Evolutionary conservation across 2,329 filamentous ascomycete genomes (phyloP).

Genomic region (Xylaria hypoxylon): DNA sequence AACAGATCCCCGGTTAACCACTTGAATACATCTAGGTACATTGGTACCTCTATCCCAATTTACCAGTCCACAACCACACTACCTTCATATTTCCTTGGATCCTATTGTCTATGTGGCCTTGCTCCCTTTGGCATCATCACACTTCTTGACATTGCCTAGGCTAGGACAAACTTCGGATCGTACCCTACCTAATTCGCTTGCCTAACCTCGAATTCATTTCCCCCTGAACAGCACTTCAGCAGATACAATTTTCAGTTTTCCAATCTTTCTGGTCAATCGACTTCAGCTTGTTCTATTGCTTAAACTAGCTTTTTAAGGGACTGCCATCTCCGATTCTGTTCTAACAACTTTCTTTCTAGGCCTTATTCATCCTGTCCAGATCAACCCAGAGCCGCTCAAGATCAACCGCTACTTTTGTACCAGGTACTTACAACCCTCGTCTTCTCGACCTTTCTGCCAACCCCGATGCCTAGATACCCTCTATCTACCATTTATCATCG

Average conservation of each 20-base stretch:
- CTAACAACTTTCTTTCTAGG: constrained; percentile 37
- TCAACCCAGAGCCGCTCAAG: constrained; percentile 33
- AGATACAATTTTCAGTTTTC: neutral
- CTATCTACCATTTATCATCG: neutral
- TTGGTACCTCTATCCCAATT: neutral
- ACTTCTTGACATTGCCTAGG: neutral
- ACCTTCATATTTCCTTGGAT: neutral
- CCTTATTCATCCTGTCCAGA: constrained; percentile 42
- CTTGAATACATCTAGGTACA: neutral
- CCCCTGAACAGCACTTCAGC: neutral
- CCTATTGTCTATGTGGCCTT: neutral
- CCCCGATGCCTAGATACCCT: neutral
- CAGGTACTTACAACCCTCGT: constrained; percentile 40
- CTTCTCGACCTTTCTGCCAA: neutral
- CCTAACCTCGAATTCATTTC: neutral
- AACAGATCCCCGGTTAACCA: neutral
- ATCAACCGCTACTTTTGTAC: constrained; percentile 44
- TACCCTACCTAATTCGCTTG: neutral
- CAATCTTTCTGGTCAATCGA: no score
- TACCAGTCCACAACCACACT: neutral
- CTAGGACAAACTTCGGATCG: neutral
- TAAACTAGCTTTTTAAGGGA: neutral
- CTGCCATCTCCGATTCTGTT: neutral
- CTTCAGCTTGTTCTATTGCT: neutral
- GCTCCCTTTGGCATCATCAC: neutral